A percentile compares a stretch with the other conserved stretches of the same genome.
Conservation (phyloP, 2,329 filamentous ascomycete genomes). For the Gnomoniopsis smithogilvyi region DNA sequence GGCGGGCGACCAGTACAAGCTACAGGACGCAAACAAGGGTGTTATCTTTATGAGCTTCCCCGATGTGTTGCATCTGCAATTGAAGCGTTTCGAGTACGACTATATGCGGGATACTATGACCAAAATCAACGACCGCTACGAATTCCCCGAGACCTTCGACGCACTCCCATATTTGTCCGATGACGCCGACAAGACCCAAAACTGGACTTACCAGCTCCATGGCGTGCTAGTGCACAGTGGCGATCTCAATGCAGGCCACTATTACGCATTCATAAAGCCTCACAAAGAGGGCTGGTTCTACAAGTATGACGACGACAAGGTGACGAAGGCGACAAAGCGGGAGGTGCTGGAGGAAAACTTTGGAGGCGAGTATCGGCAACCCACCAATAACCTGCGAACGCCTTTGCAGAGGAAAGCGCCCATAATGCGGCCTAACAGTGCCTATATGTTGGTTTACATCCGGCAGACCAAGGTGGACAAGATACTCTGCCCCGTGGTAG, state of each 20-base stretch:
- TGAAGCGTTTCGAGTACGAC: constrained; percentile 98
- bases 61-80: constrained; percentile 87
- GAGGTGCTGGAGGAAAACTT: constrained; percentile 97
- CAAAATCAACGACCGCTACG: constrained; percentile 94
- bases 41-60: constrained; percentile 97
- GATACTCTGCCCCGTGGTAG: constrained; percentile 72
- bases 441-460: constrained; percentile 99
- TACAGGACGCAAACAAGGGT: constrained; percentile 96
- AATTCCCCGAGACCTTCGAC: constrained; percentile 82
- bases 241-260: constrained; percentile 94
- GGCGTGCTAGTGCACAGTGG: constrained; percentile 95
- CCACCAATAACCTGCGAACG: constrained; percentile 44
- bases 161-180: constrained; percentile 84
- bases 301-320: constrained; percentile 95
- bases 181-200: constrained; percentile 80
- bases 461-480: constrained; percentile 81
- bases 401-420: constrained; percentile 53
- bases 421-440: constrained; percentile 70
- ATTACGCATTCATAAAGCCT: constrained; percentile 96
- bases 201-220: constrained; percentile 90
- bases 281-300: constrained; percentile 92
- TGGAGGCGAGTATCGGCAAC: constrained; percentile 73
- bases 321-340: constrained; percentile 86
- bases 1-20: constrained; percentile 81
- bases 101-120: constrained; percentile 96